Base-by-base conservation (phyloP, 805 yeast species). In the Yarrowia sp. region DNA sequence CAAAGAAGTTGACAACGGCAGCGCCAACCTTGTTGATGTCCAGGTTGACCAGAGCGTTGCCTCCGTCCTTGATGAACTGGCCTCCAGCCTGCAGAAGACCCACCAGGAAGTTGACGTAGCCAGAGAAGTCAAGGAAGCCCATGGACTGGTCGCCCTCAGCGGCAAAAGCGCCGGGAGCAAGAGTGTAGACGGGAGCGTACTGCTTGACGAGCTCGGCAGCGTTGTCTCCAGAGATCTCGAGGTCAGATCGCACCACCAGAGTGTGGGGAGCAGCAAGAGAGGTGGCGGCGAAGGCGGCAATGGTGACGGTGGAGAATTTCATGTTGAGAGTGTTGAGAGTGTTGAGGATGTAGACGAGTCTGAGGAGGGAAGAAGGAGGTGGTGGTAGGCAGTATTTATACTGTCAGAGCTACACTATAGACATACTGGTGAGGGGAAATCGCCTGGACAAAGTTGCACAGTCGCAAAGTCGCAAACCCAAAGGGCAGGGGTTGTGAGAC, bases 71-170 rank as follows among this genome's bases (percentile, higher is more conserved):
- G 61, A 55, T 55, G 47, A 31, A 55, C 61, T 55, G 38, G 28
- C 61, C 61, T 11, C 61, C 61, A 13, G 45, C 22, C 61, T 55
- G 47, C 47, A 55, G 47, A 55, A 55, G 61, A 22, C 61, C 61
- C 6, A 55, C 47, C 35, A 55, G 47, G 47, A 55, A 55, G 45
- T 41, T 41, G 61, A 55, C 47, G 61, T 55, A 55, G 36, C 47
- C 61, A 10, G 61, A 39, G 47, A 55, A 55, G 61, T 55, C 61
- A 9, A 55, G 45, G 61, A 55, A 55, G 47, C 61, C 61, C 45
- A 41, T 41, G 18, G 13, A 1, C 61, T 55, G 61, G 38, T 15
- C 13, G 22, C 11, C 61, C 13, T 15, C 18, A 7, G 61, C 28
- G 31, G 47, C 61, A 38, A 53, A 53, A 22, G 45, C 44, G 17